Evolutionary conservation across 257 asterid species (phyloP), one percentile per base, ranked within the genome.

Genomic region (Orobanche coerulescens): DNA sequence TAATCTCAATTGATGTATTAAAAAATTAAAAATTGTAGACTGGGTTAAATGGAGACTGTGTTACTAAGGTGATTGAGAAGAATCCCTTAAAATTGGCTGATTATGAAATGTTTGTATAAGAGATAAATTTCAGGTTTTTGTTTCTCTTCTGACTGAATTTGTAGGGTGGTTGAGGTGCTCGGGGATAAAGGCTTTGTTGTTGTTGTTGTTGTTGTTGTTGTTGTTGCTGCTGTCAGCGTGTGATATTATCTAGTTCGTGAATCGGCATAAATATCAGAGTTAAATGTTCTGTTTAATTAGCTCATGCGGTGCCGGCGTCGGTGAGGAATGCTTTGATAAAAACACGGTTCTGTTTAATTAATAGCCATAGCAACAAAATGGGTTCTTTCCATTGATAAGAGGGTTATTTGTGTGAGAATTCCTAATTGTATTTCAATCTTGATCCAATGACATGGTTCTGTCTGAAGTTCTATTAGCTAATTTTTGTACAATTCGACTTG

Each of bases 401-500:
- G 7, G 43, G n/a, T n/a, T 46, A 57, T 51, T 13, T 42, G 50
- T 42, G 31, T 39, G 34, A 28, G 15, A 68, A 8, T 9, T 18
- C 34, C 19, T 11, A 6, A 18, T 62, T 18, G 11, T 62, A 33
- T 10, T 43, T 25, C 28, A n/a, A 7, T 54, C 12, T 26, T 8
- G 10, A 34, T 33, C 15, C 24, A 54, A 6, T 52, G 40, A 39
- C 31, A 23, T 50, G 52, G 22, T 25, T 24, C 14, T 7, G 24
- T 64, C 43, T 34, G 6, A 48, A 70, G 44, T 26, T 39, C 15
- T 51, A 25, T 34, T 12, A 8, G 28, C 18, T 34, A 33, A 23
- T 50, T 1, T 10, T 6, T 71, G 44, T 54, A 44, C 15, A 11
- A 19, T 50, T 14, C 66, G 24, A 42, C 59, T 67, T 65, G 64